Evolutionary conservation across 441 rosid species (phyloP).

Genomic region (Populus hybrid): DNA sequence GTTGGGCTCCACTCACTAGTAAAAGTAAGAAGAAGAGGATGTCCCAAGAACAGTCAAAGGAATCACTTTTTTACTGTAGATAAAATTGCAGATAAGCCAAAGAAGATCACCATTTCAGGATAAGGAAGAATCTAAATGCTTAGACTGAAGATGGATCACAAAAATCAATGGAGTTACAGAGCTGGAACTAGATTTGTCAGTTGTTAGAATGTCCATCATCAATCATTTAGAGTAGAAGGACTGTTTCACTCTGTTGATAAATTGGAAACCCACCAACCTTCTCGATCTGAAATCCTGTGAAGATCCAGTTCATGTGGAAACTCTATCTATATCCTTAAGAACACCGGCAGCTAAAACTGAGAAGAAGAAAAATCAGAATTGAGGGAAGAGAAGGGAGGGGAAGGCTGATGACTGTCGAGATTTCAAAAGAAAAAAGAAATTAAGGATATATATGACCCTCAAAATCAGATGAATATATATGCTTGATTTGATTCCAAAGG

Average conservation of each 20-base stretch:
- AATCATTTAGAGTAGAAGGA: constrained; percentile 23
- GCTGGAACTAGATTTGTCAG: background rate
- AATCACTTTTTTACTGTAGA: background rate
- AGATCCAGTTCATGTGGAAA: constrained; percentile 16
- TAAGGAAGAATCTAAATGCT: background rate
- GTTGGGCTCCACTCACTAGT: background rate
- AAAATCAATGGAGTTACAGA: background rate
- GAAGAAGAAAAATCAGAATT: too few relatives aligned
- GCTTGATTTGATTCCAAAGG: too few relatives aligned
- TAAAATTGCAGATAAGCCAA: background rate
- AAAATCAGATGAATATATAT: too few relatives aligned
- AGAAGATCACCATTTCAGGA: background rate
- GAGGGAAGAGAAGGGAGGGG: too few relatives aligned
- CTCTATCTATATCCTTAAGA: background rate
- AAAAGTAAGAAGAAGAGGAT: background rate
- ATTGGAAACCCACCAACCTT: background rate
- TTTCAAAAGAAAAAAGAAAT: too few relatives aligned
- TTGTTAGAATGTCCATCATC: constrained; percentile 16
- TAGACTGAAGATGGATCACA: background rate
- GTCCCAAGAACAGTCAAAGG: background rate
- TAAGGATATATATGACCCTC: too few relatives aligned
- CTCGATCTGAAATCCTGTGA: background rate
- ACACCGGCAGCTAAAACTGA: background rate
- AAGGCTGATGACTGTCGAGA: too few relatives aligned
- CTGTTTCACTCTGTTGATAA: background rate